phyloP scores from a whole-genome alignment of 768 basidiomycete species.

The Russula ochroleuca region DNA sequence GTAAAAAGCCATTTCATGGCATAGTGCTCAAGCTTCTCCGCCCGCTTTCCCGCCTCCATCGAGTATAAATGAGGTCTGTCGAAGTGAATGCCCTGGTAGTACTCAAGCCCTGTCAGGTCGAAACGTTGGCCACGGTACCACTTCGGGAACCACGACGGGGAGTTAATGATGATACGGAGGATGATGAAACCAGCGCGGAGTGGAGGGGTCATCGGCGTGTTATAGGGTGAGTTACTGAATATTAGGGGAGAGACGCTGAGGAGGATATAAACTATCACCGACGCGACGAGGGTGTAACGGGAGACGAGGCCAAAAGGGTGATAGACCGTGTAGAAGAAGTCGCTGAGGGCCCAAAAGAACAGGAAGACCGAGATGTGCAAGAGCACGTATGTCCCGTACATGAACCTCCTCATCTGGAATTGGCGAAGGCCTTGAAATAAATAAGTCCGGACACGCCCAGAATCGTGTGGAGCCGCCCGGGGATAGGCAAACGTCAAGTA shows the following conservation, averaged over 20 bases:
- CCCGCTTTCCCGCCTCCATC: neutral
- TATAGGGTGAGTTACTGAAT: conserved; percentile 15
- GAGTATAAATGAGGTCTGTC: neutral
- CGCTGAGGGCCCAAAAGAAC: conserved; percentile 15
- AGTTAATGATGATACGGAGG: neutral
- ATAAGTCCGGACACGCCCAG: conserved; percentile 20
- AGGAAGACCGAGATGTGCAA: conserved; percentile 19
- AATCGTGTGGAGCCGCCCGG: conserved; percentile 8
- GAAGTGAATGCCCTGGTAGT: conserved; percentile 8
- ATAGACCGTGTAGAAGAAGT: conserved; percentile 10
- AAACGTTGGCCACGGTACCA: neutral
- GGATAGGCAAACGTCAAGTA: conserved; percentile 9
- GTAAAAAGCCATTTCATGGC: conserved; percentile 18
- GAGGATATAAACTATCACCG: conserved; percentile 1
- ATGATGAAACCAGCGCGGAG: neutral
- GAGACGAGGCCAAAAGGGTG: neutral
- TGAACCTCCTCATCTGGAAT: conserved; percentile 15
- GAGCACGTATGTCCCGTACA: conserved; percentile 13
- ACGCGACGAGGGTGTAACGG: neutral
- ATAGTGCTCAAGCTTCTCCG: conserved; percentile 5
- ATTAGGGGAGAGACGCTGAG: conserved; percentile 18
- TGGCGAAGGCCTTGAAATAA: conserved; percentile 5
- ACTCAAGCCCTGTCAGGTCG: neutral
- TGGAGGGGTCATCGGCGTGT: conserved; percentile 16
- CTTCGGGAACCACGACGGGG: neutral